Percentiles rank a stretch among this genome's conserved stretches.
phyloP scores from a whole-genome alignment of 169 alveolate species.

The Eimeria necatrix region DNA sequence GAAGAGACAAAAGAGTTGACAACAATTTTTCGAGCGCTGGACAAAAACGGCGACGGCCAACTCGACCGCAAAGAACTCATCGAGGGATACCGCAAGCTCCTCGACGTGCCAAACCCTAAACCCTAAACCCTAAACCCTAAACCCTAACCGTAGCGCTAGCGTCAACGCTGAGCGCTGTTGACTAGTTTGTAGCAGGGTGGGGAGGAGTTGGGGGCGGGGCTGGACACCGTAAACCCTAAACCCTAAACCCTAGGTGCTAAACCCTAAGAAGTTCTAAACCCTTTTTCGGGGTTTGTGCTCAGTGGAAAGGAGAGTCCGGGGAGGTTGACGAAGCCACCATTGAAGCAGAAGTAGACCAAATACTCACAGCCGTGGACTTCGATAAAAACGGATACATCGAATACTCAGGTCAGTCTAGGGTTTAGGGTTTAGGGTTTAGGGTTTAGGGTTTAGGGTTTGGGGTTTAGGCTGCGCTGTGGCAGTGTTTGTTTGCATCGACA shows the following conservation, averaged over 20 bases:
- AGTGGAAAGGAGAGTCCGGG: constrained; percentile 82
- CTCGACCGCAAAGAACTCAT: constrained; percentile 91
- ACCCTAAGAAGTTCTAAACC: no score
- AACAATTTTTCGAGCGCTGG: constrained; percentile 92
- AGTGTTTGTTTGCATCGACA: background rate
- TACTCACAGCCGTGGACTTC: constrained; percentile 94
- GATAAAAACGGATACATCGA: constrained; percentile 97
- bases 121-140: no score
- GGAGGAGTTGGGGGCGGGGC: no score
- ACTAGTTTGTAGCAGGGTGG: no score
- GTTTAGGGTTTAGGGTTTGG: background rate
- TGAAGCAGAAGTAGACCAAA: constrained; percentile 96
- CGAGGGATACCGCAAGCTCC: constrained; percentile 88
- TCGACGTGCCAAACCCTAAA: no score
- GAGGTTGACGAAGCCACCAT: constrained; percentile 86
- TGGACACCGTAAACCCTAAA: no score
- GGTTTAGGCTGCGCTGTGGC: no score
- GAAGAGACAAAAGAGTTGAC: constrained; percentile 93
- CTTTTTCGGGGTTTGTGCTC: constrained; percentile 78
- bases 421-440: background rate
- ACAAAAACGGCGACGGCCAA: constrained; percentile 92
- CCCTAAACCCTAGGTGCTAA: no score
- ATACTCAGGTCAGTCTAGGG: constrained; percentile 87
- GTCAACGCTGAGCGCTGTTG: no score
- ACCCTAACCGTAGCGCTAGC: no score